Evolutionary conservation across 164 flowering plant species (phyloP), one percentile per base, ranked within the genome.

Genomic region (grape (Vitis vinifera)): DNA sequence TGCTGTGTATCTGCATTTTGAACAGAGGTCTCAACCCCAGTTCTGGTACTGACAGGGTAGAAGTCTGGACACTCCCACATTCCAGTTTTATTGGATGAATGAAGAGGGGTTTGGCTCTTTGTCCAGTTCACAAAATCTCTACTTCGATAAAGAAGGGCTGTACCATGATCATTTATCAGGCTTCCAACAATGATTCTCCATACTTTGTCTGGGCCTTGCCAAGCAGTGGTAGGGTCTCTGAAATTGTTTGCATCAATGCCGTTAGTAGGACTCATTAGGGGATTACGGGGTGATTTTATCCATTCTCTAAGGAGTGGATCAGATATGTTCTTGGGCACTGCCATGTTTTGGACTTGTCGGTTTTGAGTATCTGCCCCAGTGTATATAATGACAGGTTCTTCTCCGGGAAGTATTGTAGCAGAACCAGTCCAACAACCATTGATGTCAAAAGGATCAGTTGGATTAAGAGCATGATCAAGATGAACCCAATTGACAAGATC

Each of bases 391-490:
- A 67, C 78, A 2, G 85, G 87, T 27, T 73, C 76, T 65, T 75
- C 75, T 0, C 73, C 79, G 0, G 87, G 85, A 47, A 87, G 87
- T 56, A 87, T 80, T 0, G 90, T 85, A 12, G 84, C 81, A 0
- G 90, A 86, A 0, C 90, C 87, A 1, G 87, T 81, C 85, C 85
- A 85, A 47, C 79, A 72, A 0, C 89, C 85, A 1, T 83, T 75
- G 70, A 70, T 73, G 47, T 87, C 87, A 53, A 69, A 82, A 2
- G 82, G 77, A 17, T 74, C 27, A 2, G 80, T 30, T 9, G 87
- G 85, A 55, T 10, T 51, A 48, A 88, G 69, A 3, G 89, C 88
- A 3, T 59, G 82, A 0, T 79, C 66, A 5, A 75, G 79, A 1
- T 73, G 77, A n/a, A 31, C 55, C 91, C 91, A 87, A 51, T 84